phyloP scores from a whole-genome alignment of 2,329 filamentous ascomycete species.

The Aspergillus melleus region DNA sequence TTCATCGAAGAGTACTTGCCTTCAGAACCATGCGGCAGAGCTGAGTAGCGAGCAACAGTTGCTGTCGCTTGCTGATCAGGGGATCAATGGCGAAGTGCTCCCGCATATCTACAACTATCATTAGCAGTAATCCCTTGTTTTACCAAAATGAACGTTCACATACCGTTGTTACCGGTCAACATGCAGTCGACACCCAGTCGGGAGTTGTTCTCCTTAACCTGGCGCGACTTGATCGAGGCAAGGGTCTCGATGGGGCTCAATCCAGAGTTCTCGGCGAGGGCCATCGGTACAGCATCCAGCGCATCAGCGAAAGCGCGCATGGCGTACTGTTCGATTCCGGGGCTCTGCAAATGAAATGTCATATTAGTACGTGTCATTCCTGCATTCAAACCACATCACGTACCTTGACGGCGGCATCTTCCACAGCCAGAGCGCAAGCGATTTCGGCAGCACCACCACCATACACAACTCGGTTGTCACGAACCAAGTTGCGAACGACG shows the following conservation, averaged over 20 bases:
- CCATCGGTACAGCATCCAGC: slow-evolving; percentile 90
- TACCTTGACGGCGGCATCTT: slow-evolving; percentile 85
- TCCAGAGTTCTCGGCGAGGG: slow-evolving; percentile 94
- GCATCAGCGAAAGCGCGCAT: slow-evolving; percentile 98
- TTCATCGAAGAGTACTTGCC: slow-evolving; percentile 47
- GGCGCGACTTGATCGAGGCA: slow-evolving; percentile 91
- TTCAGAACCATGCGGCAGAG: slow-evolving; percentile 97
- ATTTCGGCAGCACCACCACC: slow-evolving; percentile 96
- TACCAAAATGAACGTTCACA: slow-evolving; percentile 30
- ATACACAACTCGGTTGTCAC: slow-evolving; percentile 95
- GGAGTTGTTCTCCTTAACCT: slow-evolving; percentile 80
- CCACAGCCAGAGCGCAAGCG: slow-evolving; percentile 92
- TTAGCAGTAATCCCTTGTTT: background rate
- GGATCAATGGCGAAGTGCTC: slow-evolving; percentile 98
- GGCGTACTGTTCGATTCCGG: slow-evolving; percentile 96
- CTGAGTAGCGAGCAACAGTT: slow-evolving; percentile 93
- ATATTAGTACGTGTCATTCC: slow-evolving; percentile 1
- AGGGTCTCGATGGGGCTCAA: slow-evolving; percentile 94
- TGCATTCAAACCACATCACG: slow-evolving; percentile 8
- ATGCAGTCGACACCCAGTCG: slow-evolving; percentile 96
- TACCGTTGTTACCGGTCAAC: slow-evolving; percentile 84
- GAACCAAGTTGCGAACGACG: slow-evolving; percentile 93
- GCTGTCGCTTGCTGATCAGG: slow-evolving; percentile 95
- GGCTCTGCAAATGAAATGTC: slow-evolving; percentile 56
- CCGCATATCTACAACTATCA: slow-evolving; percentile 71